A percentile compares a stretch with the other conserved stretches of the same genome.
Conservation (phyloP, 1,284 basidiomycete species). For the Amylostereum chailletii region DNA sequence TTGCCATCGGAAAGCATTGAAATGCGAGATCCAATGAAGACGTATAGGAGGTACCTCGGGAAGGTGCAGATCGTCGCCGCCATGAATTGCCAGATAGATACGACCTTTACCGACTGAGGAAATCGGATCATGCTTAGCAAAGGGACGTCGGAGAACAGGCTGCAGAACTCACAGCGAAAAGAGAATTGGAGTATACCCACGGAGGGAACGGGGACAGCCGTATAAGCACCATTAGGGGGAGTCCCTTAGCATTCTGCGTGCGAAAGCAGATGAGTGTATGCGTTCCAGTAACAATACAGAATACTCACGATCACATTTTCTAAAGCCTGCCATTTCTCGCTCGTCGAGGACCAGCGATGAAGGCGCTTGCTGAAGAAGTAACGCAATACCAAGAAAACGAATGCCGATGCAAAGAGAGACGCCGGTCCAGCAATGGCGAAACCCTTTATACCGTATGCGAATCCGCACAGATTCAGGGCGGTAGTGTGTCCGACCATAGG, state of each 20-base stretch:
- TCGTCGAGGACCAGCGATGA: conserved; percentile 48
- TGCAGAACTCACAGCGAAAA: conserved; percentile 61
- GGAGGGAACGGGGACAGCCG: conserved; percentile 78
- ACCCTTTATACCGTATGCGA: conserved; percentile 73
- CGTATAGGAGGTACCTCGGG: conserved; percentile 64
- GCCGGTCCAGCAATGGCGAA: conserved; percentile 56
- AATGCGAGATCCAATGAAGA: conserved; percentile 72
- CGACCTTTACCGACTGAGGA: conserved; percentile 60
- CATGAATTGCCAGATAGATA: conserved; percentile 67
- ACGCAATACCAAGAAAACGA: conserved; percentile 60
- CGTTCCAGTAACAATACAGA: not conserved
- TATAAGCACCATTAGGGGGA: conserved; percentile 72
- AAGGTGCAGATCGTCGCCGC: conserved; percentile 62
- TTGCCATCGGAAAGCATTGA: conserved; percentile 71
- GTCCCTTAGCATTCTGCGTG: conserved; percentile 54
- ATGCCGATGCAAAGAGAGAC: conserved; percentile 57
- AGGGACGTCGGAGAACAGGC: not conserved
- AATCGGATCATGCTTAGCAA: not conserved
- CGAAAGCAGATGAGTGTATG: not conserved
- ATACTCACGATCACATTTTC: conserved; percentile 65
- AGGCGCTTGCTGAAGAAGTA: conserved; percentile 47
- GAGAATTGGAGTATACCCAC: conserved; percentile 72
- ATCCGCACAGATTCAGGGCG: conserved; percentile 59
- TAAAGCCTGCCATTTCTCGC: conserved; percentile 69
- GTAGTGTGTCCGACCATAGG: conserved; percentile 73